Evolutionary conservation across 108 stramenopile genomes (phyloP).

Genomic region (Nitzschia sp.): DNA sequence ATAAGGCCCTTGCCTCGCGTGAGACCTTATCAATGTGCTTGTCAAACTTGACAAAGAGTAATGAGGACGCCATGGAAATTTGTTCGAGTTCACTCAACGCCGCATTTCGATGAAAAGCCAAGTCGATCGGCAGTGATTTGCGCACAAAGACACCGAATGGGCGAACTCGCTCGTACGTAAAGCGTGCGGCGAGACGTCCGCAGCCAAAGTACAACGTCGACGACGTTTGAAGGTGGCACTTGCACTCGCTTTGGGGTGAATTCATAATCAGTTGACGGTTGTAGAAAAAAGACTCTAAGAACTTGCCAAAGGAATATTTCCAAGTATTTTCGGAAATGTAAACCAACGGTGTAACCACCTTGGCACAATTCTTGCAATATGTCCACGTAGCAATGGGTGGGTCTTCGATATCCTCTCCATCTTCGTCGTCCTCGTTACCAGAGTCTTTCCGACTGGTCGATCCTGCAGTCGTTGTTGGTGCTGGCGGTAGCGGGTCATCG

Average conservation of each 20-base stretch:
- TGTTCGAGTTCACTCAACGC: slow-evolving; percentile 69
- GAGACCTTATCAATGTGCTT: slow-evolving; percentile 87
- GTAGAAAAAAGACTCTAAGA: slow-evolving; percentile 92
- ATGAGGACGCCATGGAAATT: slow-evolving; percentile 75
- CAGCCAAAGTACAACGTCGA: slow-evolving; percentile 89
- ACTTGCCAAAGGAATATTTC: slow-evolving; percentile 96
- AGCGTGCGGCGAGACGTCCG: slow-evolving; percentile 84
- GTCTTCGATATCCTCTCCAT: slow-evolving; percentile 48
- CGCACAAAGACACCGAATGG: slow-evolving; percentile 89
- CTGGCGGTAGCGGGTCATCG: slow-evolving; percentile 67
- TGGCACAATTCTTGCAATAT: slow-evolving; percentile 83
- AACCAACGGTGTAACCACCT: slow-evolving; percentile 83
- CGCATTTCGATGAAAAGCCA: slow-evolving; percentile 63
- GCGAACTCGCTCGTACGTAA: slow-evolving; percentile 81
- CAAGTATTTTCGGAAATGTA: slow-evolving; percentile 91
- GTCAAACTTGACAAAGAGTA: slow-evolving; percentile 83
- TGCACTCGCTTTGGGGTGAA: slow-evolving; percentile 66
- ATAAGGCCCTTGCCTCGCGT: slow-evolving; percentile 76
- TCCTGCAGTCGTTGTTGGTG: slow-evolving; percentile 18
- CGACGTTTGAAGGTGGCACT: slow-evolving; percentile 75
- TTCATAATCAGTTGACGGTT: slow-evolving; percentile 83
- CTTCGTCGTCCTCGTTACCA: slow-evolving; percentile 32
- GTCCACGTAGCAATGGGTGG: slow-evolving; percentile 90
- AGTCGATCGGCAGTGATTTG: slow-evolving; percentile 80
- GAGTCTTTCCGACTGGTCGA: not conserved